Percentiles rank a stretch among this genome's conserved stretches.
phyloP scores from a whole-genome alignment of 495 filamentous ascomycete species.

The Aspergillus asperescens region DNA sequence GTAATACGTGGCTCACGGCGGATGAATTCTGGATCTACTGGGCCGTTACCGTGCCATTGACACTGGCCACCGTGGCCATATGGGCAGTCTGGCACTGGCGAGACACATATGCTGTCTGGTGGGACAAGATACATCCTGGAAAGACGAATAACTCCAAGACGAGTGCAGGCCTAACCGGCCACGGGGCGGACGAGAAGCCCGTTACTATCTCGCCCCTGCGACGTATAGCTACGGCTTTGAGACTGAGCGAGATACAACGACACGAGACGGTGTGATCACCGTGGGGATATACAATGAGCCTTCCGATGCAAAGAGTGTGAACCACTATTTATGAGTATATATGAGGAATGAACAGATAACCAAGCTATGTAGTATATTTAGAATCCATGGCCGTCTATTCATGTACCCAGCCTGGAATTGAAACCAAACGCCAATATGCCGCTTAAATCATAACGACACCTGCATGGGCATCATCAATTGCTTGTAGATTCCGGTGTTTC shows the following conservation, averaged over 20 bases:
- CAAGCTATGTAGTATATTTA: neutral
- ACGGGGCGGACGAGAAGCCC: no score
- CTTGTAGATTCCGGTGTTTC: neutral
- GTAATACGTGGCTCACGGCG: slow-evolving; percentile 14
- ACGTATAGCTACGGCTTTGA: neutral
- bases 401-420: neutral
- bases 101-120: neutral
- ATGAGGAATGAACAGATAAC: neutral
- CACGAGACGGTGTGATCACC: slow-evolving; percentile 4
- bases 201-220: neutral
- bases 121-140: neutral
- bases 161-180: no score
- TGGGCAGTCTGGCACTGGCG: slow-evolving; percentile 25
- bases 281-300: neutral
- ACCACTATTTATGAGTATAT: neutral
- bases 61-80: slow-evolving; percentile 20
- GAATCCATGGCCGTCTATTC: neutral
- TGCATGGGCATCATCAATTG: slow-evolving; percentile 2
- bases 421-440: slow-evolving; percentile 2
- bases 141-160: neutral
- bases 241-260: neutral
- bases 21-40: slow-evolving; percentile 32
- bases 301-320: neutral
- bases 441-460: neutral
- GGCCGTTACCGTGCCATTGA: slow-evolving; percentile 29